Evolutionary conservation across 306 rosid genomes (phyloP).

Genomic region (Comarum palustre): DNA sequence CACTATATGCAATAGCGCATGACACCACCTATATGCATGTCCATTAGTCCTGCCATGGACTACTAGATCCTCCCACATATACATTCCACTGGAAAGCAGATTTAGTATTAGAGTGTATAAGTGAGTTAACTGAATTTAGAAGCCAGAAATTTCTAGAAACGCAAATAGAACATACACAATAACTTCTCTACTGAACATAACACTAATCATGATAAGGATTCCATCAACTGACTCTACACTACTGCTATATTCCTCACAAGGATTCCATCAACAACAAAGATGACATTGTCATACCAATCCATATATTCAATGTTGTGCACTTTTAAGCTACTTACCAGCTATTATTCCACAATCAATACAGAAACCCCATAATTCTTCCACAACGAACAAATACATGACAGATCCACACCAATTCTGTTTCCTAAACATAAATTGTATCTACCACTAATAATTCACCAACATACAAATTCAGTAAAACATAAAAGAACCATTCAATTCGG

Average conservation of each 20-base stretch:
- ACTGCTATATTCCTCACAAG: background rate
- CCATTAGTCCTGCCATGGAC: background rate
- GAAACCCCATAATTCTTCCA: background rate
- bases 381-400: background rate
- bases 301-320: background rate
- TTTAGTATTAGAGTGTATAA: background rate
- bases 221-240: too few species aligned
- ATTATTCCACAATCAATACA: background rate
- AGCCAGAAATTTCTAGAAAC: background rate
- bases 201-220: background rate
- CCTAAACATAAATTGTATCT: background rate
- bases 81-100: background rate
- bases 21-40: background rate
- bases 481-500: background rate
- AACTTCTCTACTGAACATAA: background rate
- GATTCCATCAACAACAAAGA: background rate
- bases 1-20: background rate
- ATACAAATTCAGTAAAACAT: slow-evolving; percentile 1
- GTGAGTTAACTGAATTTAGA: background rate
- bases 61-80: background rate
- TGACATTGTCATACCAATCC: background rate
- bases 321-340: background rate
- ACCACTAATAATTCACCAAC: background rate
- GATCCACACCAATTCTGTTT: background rate
- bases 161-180: background rate